phyloP scores from a whole-genome alignment of 2,329 filamentous ascomycete genomes.

The Talaromyces sp. region DNA sequence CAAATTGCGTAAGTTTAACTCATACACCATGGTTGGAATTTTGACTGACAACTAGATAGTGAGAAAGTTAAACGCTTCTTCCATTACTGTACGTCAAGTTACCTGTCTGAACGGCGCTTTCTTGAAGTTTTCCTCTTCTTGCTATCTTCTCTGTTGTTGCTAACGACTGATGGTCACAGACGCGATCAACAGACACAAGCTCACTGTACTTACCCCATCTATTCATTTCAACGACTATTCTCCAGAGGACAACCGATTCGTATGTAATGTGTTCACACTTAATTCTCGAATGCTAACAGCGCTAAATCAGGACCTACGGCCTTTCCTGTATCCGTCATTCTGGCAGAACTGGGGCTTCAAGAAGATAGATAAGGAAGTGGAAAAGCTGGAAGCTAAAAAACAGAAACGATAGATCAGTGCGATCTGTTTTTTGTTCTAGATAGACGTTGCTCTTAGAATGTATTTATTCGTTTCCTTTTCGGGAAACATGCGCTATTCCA shows the following conservation, averaged over 20 bases:
- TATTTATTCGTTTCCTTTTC: background rate
- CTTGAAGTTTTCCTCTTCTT: background rate
- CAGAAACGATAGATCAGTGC: background rate
- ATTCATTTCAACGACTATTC: slow-evolving; percentile 31
- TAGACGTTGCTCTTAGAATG: background rate
- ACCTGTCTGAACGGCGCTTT: background rate
- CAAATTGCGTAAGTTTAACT: slow-evolving; percentile 9
- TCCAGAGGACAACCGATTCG: slow-evolving; percentile 49
- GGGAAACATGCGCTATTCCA: background rate
- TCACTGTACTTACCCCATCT: slow-evolving; percentile 11
- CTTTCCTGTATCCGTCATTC: slow-evolving; percentile 39
- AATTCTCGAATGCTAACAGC: background rate
- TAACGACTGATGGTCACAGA: background rate
- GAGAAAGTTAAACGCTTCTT: slow-evolving; percentile 39
- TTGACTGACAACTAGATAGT: background rate
- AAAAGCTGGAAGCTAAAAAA: slow-evolving; percentile 12
- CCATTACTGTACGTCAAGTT: slow-evolving; percentile 8
- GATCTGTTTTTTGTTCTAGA: background rate
- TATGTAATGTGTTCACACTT: background rate
- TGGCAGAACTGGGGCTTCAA: slow-evolving; percentile 27
- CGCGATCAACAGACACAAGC: slow-evolving; percentile 12
- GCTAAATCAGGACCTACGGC: slow-evolving; percentile 38
- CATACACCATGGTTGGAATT: background rate
- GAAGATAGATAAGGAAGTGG: slow-evolving; percentile 39
- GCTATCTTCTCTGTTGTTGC: background rate